A percentile compares a stretch with the other conserved stretches of the same genome.
phyloP scores from a whole-genome alignment of 345 rosid species.

The Diplotaxis tenuifolia region DNA sequence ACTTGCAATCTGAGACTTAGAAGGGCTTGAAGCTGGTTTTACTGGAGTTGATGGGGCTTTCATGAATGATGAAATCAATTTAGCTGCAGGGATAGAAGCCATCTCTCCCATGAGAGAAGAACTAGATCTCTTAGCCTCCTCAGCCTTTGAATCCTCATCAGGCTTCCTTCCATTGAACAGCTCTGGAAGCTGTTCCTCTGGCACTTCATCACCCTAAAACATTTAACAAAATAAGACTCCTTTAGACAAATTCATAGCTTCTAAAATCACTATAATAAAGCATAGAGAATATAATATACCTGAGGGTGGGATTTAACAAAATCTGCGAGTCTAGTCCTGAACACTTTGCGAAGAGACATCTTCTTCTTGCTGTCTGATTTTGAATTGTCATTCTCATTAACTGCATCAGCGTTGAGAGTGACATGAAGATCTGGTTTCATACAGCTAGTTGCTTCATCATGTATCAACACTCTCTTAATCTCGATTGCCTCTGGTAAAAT shows the following conservation, averaged over 20 bases:
- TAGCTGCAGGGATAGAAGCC: conserved; percentile 20
- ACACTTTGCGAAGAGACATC: conserved; percentile 53
- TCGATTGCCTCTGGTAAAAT: conserved; percentile 79
- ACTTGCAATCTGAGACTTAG: background rate
- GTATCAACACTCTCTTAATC: conserved; percentile 49
- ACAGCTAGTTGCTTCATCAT: conserved; percentile 67
- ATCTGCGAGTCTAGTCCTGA: conserved; percentile 54
- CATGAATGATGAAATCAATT: conserved; percentile 8
- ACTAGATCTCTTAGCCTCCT: conserved; percentile 21
- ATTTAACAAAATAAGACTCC: background rate
- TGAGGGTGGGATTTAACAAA: conserved; percentile 61
- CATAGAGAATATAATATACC: conserved; percentile 39
- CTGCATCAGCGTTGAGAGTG: conserved; percentile 49
- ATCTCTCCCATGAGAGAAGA: conserved; percentile 18
- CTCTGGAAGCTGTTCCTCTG: conserved; percentile 70
- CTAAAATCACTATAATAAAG: too few species aligned
- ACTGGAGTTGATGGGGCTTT: conserved; percentile 18
- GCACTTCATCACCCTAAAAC: conserved; percentile 75
- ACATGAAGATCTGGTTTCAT: conserved; percentile 85
- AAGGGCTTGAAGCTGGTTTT: background rate
- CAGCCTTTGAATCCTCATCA: conserved; percentile 3
- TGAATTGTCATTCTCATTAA: conserved; percentile 36
- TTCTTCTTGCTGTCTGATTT: conserved; percentile 46
- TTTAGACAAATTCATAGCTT: background rate
- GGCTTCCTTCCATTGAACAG: conserved; percentile 48